Evolutionary conservation across 179 eudicot genomes (phyloP), one percentile per base, ranked within the genome.

Genomic region (Drosera spatulata): DNA sequence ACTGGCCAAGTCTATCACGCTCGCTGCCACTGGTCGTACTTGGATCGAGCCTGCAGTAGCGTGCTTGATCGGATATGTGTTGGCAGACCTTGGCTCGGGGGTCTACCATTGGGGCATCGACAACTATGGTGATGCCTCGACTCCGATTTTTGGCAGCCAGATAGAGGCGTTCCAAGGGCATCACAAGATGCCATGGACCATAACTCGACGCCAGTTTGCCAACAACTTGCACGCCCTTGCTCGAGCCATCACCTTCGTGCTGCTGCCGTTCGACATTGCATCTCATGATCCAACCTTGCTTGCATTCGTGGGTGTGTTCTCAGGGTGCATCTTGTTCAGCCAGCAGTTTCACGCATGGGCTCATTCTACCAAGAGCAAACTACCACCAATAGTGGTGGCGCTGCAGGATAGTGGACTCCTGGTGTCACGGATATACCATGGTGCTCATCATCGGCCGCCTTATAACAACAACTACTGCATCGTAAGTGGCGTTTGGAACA

Each of bases 41-140:
- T 82, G 82, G 85, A 68, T 63, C 59, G 83, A 81, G 56, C 96
- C 95, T 4, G 4, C 78, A 0, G 51, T 82, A 33, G 85, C 98
- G 0, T 79, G 72, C 14, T 11, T 76, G 53, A 49, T 61, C 5
- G 99, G 99, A 10, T 89, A 88, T 73, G n/a, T 84, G 12, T 56
- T 89, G 10, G 86, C 96, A 0, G 96, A 93, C 68, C 86, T 93
- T 1, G 95, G 83, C 47, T 84, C 96, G 0, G 99, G 95, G 82
- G 88, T 22, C 0, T 22, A 22, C 33, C 33, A 22, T 22, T n/a
- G n/a, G n/a, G n/a, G n/a, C n/a, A n/a, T n/a, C 4, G 96, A 93
- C 70, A 93, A 89, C 65, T 93, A 86, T 22, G 96, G 99, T 0
- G 69, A 63, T 12, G 74, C 79, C 10, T 13, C 73, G 11, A 86